phyloP scores from a whole-genome alignment of 2,329 filamentous ascomycete species.

The Zasmidium citrigriseum region DNA sequence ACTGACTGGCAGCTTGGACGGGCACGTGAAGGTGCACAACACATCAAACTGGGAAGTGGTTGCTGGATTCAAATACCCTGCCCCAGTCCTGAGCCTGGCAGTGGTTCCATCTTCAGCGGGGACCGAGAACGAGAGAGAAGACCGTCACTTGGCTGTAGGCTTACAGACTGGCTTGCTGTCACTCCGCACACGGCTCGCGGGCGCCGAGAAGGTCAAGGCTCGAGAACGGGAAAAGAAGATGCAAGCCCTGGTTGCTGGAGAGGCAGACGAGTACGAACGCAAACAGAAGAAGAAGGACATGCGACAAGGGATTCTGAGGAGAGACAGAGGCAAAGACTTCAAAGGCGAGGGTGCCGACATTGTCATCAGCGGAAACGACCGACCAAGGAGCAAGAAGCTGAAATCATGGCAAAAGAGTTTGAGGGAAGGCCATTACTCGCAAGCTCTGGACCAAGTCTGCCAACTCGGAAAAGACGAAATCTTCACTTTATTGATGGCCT shows the following conservation, averaged over 20 bases:
- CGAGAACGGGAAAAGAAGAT: constrained; percentile 80
- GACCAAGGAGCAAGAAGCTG: constrained; percentile 64
- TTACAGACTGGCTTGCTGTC: constrained; percentile 93
- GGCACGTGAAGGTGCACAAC: constrained; percentile 96
- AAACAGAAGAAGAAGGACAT: constrained; percentile 64
- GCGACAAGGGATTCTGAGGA: constrained; percentile 61
- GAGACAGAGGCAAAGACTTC: constrained; percentile 70
- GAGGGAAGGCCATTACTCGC: constrained; percentile 73
- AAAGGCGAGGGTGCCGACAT: constrained; percentile 84
- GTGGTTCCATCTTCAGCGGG: constrained; percentile 66
- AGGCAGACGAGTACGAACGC: constrained; percentile 74
- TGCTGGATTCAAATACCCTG: constrained; percentile 89
- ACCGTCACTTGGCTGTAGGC: constrained; percentile 91
- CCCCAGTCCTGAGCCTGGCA: constrained; percentile 81
- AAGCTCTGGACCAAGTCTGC: constrained; percentile 74
- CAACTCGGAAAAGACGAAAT: constrained; percentile 42
- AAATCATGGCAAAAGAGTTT: constrained; percentile 79
- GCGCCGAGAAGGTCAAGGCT: constrained; percentile 74
- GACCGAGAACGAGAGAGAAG: constrained; percentile 60
- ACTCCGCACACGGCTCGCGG: constrained; percentile 83
- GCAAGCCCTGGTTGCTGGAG: constrained; percentile 76
- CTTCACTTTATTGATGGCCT: constrained; percentile 77
- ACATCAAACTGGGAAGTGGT: constrained; percentile 94
- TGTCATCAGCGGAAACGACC: constrained; percentile 75
- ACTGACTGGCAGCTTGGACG: constrained; percentile 86